A percentile compares a stretch with the other conserved stretches of the same genome.
Conservation (phyloP, 805 yeast genomes). For the Spathaspora hagerdaliae region DNA sequence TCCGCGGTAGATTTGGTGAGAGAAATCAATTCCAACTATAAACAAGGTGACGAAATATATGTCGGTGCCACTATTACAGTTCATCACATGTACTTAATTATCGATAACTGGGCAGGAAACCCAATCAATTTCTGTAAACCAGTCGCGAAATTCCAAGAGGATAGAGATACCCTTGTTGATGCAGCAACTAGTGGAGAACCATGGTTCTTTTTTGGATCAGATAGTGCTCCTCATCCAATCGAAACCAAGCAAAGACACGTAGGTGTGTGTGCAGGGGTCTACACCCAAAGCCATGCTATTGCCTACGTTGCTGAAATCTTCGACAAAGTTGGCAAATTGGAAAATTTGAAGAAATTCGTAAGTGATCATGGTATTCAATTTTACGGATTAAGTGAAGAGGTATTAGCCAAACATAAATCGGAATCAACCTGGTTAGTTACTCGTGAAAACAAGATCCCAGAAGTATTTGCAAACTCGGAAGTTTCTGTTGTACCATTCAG, state of each 20-base stretch:
- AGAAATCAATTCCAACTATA: slow-evolving; percentile 41
- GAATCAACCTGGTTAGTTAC: slow-evolving; percentile 48
- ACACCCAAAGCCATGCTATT: slow-evolving; percentile 79
- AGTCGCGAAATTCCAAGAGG: slow-evolving; percentile 89
- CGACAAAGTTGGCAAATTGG: slow-evolving; percentile 59
- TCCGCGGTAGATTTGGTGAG: slow-evolving; percentile 80
- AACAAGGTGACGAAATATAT: slow-evolving; percentile 31
- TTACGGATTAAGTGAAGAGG: slow-evolving; percentile 50
- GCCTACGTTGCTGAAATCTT: slow-evolving; percentile 86
- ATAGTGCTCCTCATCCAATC: slow-evolving; percentile 95
- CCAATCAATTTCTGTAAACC: slow-evolving; percentile 96
- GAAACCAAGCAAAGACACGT: slow-evolving; percentile 68
- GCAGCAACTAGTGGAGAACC: slow-evolving; percentile 94
- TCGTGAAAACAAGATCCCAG: slow-evolving; percentile 56
- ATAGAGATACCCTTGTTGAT: slow-evolving; percentile 69
- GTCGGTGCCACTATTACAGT: slow-evolving; percentile 96
- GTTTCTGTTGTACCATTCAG: slow-evolving; percentile 71
- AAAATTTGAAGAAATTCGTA: slow-evolving; percentile 69
- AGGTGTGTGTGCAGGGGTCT: slow-evolving; percentile 98
- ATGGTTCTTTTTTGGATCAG: slow-evolving; percentile 94
- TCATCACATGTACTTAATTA: slow-evolving; percentile 83
- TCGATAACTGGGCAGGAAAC: slow-evolving; percentile 96
- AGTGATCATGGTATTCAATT: slow-evolving; percentile 68
- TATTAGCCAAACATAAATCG: slow-evolving; percentile 20
- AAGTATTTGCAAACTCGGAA: slow-evolving; percentile 42